Conservation (phyloP, 495 filamentous ascomycete species). For the Penicillium crystallinum region DNA sequence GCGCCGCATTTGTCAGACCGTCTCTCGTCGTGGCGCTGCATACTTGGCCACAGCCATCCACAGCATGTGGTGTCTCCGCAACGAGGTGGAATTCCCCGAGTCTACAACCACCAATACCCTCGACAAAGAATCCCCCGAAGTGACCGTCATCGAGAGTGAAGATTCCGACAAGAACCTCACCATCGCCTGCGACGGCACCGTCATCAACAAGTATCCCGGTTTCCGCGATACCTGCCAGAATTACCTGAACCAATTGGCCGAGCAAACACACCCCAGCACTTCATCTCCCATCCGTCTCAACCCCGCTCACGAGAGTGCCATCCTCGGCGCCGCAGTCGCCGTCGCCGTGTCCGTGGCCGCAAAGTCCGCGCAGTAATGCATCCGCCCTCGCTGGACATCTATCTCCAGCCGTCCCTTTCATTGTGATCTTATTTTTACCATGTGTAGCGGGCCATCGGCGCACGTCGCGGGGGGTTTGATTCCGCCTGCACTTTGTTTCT, state of each 20-base stretch:
- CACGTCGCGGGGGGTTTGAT: constrained; percentile 5
- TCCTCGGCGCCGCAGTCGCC: constrained; percentile 53
- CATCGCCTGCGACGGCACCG: constrained; percentile 55
- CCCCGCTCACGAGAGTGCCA: constrained; percentile 47
- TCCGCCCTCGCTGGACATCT: constrained; percentile 10
- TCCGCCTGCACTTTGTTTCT: not conserved
- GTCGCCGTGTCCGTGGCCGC: constrained; percentile 42
- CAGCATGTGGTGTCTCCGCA: constrained; percentile 56
- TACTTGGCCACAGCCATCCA: constrained; percentile 63
- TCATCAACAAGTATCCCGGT: constrained; percentile 56
- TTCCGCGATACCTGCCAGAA: constrained; percentile 49
- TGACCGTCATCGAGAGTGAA: constrained; percentile 40
- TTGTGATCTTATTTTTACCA: constrained; percentile 11
- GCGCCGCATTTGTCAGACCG: constrained; percentile 44
- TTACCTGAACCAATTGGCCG: constrained; percentile 44
- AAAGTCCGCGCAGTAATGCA: constrained; percentile 13
- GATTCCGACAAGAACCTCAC: constrained; percentile 28
- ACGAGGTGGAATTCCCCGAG: constrained; percentile 39
- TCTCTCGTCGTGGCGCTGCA: constrained; percentile 56
- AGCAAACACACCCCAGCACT: constrained; percentile 21
- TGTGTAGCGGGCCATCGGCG: constrained; percentile 14
- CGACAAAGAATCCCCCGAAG: constrained; percentile 32
- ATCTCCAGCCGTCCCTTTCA: constrained; percentile 9
- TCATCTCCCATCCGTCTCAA: constrained; percentile 39
- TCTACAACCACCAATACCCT: constrained; percentile 17